Conservation (phyloP, 176 grass and related monocot genomes). For the Saccharum officinarum region DNA sequence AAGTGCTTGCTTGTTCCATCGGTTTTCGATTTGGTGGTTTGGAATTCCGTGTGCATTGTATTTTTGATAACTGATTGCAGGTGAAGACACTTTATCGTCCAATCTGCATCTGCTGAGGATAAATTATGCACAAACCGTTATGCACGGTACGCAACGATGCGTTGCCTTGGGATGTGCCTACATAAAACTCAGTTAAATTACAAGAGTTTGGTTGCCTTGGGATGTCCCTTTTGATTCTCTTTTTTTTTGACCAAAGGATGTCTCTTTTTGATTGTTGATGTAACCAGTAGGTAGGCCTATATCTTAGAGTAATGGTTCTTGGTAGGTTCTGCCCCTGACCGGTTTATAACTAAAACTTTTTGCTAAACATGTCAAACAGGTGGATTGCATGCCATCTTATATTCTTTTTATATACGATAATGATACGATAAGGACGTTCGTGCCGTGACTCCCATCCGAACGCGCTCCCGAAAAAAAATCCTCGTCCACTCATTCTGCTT, state of each 20-base stretch:
- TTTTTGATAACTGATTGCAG: not conserved
- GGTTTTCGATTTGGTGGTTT: slow-evolving; percentile 43
- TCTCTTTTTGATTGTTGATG: not conserved
- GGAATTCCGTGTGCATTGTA: slow-evolving; percentile 12
- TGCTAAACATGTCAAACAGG: not conserved
- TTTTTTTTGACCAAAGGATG: not conserved
- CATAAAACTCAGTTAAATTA: not conserved
- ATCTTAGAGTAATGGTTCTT: not conserved
- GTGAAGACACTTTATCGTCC: not conserved
- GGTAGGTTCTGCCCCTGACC: not conserved
- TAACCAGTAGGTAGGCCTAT: not conserved
- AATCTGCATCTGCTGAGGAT: not conserved
- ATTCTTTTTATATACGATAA: not conserved
- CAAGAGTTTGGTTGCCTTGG: not conserved
- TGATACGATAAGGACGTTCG: no score
- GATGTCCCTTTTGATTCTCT: not conserved
- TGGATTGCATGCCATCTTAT: not conserved
- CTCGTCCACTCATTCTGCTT: no score
- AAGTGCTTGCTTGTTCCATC: slow-evolving; percentile 23
- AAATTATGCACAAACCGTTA: not conserved
- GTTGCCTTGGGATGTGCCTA: not conserved
- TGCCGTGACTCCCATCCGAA: no score
- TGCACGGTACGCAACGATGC: not conserved
- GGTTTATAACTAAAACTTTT: not conserved
- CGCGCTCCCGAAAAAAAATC: no score